Evolutionary conservation across 1,284 basidiomycete species (phyloP).

Genomic region (Afroboletus lepidellus): DNA sequence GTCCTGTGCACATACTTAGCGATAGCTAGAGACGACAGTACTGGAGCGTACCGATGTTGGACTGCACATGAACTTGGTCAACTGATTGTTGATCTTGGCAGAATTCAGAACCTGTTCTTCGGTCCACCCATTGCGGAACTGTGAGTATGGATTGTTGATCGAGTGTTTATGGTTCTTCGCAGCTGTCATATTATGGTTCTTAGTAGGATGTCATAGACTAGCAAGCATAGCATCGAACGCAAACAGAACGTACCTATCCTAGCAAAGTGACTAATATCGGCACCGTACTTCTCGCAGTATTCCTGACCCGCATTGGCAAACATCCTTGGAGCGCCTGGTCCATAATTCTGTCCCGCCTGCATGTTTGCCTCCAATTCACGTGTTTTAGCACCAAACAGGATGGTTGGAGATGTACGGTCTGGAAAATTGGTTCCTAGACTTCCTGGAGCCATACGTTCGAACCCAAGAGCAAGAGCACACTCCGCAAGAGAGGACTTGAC

Average conservation of each 20-base stretch:
- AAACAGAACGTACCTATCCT: conserved; percentile 58
- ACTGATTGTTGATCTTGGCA: conserved; percentile 66
- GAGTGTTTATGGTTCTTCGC: conserved; percentile 86
- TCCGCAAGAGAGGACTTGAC: conserved; percentile 72
- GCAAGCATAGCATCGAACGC: neutral
- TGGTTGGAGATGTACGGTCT: conserved; percentile 64
- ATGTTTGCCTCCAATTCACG: conserved; percentile 53
- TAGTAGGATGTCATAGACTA: neutral
- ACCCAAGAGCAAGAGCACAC: conserved; percentile 81
- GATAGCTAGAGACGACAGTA: neutral
- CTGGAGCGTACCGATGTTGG: conserved; percentile 63
- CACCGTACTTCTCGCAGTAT: conserved; percentile 77
- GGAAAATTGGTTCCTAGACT: conserved; percentile 70
- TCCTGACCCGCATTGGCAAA: conserved; percentile 80
- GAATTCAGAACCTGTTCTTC: conserved; percentile 67
- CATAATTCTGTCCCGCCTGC: conserved; percentile 59
- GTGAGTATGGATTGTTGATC: conserved; percentile 81
- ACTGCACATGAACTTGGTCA: conserved; percentile 87
- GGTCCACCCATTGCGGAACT: conserved; percentile 77
- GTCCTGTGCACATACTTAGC: conserved; percentile 45
- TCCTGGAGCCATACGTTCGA: conserved; percentile 85
- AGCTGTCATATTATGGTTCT: conserved; percentile 41
- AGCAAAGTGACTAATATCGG: conserved; percentile 66
- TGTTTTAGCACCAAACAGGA: conserved; percentile 44
- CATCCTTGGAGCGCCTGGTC: conserved; percentile 71